These are phyloP conservation scores for Evernia prunastri DNA, from an alignment of 495 filamentous ascomycete species.

Conservation along the genomic window DNA sequence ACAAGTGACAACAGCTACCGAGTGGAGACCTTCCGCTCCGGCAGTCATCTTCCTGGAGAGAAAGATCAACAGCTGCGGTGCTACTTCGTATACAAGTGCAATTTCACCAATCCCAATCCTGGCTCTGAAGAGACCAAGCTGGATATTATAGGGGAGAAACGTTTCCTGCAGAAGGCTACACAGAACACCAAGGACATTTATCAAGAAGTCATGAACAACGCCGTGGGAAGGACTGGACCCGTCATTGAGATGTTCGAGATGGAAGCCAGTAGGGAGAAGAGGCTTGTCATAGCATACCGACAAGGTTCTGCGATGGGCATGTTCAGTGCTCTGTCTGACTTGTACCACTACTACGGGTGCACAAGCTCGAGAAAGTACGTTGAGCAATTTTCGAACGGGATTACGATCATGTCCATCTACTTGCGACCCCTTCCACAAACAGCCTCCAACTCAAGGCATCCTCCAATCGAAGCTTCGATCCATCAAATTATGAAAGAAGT, in stretches of 20 bases:
- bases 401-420: constrained; percentile 93
- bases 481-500: constrained; percentile 99
- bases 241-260: constrained; percentile 98
- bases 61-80: constrained; percentile 80
- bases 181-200: constrained; percentile 93
- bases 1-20: constrained; percentile 67
- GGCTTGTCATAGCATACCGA: constrained; percentile 89
- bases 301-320: constrained; percentile 86
- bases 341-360: constrained; percentile 97
- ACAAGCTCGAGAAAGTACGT: constrained; percentile 96
- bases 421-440: constrained; percentile 59
- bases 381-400: constrained; percentile 97
- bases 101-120: constrained; percentile 70
- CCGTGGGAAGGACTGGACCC: constrained; percentile 74
- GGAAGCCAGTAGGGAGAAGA: constrained; percentile 80
- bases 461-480: constrained; percentile 86
- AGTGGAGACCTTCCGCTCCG: constrained; percentile 92
- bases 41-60: constrained; percentile 62
- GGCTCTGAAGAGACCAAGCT: constrained; percentile 75
- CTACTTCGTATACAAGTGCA: constrained; percentile 97
- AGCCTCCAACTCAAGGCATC: constrained; percentile 49
- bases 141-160: constrained; percentile 85
- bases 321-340: constrained; percentile 90
- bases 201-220: constrained; percentile 82
- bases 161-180: constrained; percentile 91